Percentiles rank a stretch among this genome's conserved stretches.
phyloP scores from a whole-genome alignment of 1,284 basidiomycete species.

The Wolfiporia cocos region DNA sequence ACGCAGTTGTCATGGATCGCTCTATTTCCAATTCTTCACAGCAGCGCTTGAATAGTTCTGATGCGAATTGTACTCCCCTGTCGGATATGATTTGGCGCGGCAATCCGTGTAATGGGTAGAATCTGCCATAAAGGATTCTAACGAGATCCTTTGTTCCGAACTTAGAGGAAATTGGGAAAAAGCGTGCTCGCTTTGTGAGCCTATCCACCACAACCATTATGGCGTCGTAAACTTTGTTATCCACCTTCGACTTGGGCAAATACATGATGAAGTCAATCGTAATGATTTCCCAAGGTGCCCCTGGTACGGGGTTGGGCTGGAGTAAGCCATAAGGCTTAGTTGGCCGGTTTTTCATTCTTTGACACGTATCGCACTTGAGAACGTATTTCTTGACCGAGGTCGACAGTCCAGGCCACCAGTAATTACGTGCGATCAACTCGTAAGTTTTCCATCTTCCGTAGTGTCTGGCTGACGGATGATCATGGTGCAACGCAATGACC shows the following conservation, averaged over 20 bases:
- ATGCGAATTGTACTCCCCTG: conserved; percentile 33
- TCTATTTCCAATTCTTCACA: conserved; percentile 23
- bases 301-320: conserved; percentile 16
- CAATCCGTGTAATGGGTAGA: conserved; percentile 29
- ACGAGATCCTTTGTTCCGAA: conserved; percentile 26
- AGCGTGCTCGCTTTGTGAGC: conserved; percentile 20
- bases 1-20: conserved; percentile 12
- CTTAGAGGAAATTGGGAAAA: conserved; percentile 23
- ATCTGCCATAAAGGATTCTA: conserved; percentile 12
- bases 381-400: conserved; percentile 16
- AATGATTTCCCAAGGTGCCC: conserved; percentile 28
- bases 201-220: conserved; percentile 29
- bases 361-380: conserved; percentile 21
- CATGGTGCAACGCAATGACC: conserved; percentile 24
- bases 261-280: conserved; percentile 33
- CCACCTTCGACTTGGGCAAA: conserved; percentile 27
- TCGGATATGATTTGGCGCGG: conserved; percentile 29
- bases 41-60: conserved; percentile 34
- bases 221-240: conserved; percentile 14
- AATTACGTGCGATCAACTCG: not conserved
- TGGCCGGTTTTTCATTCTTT: conserved; percentile 1
- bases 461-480: conserved; percentile 27
- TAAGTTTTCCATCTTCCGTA: conserved; percentile 19
- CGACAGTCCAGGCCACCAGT: not conserved
- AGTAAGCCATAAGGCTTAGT: not conserved